Conservation (phyloP, 306 rosid species). For the Rosa rugosa region DNA sequence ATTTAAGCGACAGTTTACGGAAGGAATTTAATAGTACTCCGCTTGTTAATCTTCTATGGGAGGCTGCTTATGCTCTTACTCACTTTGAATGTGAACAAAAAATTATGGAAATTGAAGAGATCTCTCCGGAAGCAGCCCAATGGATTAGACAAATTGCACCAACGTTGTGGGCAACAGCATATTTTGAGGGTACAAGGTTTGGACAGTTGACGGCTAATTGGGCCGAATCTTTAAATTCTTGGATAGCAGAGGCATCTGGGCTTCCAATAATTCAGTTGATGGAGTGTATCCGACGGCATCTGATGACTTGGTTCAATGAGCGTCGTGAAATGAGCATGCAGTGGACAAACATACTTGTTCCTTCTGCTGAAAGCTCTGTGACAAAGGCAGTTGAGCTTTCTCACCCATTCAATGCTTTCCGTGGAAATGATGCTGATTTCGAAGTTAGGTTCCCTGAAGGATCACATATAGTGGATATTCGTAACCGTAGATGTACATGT, state of each 20-base stretch:
- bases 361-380: constrained; percentile 44
- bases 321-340: constrained; percentile 58
- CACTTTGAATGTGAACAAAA: constrained; percentile 40
- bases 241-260: constrained; percentile 54
- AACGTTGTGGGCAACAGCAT: constrained; percentile 53
- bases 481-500: constrained; percentile 46
- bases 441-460: constrained; percentile 46
- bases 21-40: constrained; percentile 45
- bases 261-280: constrained; percentile 59
- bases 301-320: constrained; percentile 59
- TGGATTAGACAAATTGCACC: constrained; percentile 50
- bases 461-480: constrained; percentile 44
- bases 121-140: constrained; percentile 51
- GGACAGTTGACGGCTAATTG: constrained; percentile 53
- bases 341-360: constrained; percentile 53
- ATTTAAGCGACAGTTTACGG: constrained; percentile 46
- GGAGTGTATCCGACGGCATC: constrained; percentile 52
- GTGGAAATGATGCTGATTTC: constrained; percentile 45
- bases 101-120: constrained; percentile 40
- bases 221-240: constrained; percentile 41
- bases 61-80: constrained; percentile 54
- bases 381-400: constrained; percentile 44
- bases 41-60: constrained; percentile 48
- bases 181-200: constrained; percentile 51
- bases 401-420: constrained; percentile 32